Percentiles rank a stretch among this genome's conserved stretches.
These are phyloP conservation scores for Punctularia strigosozonata DNA, from an alignment of 768 basidiomycete species.

Conservation along the genomic window DNA sequence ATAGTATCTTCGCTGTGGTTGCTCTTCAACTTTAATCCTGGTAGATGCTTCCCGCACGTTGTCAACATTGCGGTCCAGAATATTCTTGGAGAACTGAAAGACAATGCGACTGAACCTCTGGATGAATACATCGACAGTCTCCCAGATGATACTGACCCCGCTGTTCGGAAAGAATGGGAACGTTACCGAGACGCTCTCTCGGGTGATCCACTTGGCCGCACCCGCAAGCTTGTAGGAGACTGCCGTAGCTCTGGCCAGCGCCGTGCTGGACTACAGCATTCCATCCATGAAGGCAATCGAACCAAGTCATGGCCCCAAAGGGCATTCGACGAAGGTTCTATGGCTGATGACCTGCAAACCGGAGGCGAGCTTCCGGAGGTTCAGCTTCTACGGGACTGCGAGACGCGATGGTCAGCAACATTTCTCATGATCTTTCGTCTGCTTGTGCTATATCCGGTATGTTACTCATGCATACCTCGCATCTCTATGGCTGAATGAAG, in stretches of 20 bases:
- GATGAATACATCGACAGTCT: no score
- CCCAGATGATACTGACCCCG: no score
- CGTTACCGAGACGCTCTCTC: slow-evolving; percentile 14
- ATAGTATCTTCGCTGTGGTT: neutral
- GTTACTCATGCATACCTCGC: slow-evolving; percentile 2
- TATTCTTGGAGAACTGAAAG: no score
- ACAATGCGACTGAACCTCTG: no score
- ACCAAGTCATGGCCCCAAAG: no score
- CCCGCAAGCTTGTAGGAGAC: slow-evolving; percentile 16
- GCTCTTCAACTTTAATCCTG: neutral
- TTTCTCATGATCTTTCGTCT: slow-evolving; percentile 23
- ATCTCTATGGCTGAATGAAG: neutral
- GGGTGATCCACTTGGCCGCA: slow-evolving; percentile 14
- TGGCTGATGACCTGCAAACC: no score
- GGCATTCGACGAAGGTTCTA: no score
- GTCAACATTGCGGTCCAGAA: slow-evolving; percentile 5
- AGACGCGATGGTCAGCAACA: slow-evolving; percentile 24
- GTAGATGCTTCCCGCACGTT: slow-evolving; percentile 3
- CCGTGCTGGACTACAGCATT: slow-evolving; percentile 13
- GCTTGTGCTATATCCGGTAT: slow-evolving; percentile 20
- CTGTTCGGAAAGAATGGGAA: no score
- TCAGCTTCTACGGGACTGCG: slow-evolving; percentile 19
- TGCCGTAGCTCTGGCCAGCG: slow-evolving; percentile 18
- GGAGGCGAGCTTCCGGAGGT: slow-evolving; percentile 11
- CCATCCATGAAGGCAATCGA: slow-evolving; percentile 17